Evolutionary conservation across 805 yeast species (phyloP).

Genomic region (Candida ficus): DNA sequence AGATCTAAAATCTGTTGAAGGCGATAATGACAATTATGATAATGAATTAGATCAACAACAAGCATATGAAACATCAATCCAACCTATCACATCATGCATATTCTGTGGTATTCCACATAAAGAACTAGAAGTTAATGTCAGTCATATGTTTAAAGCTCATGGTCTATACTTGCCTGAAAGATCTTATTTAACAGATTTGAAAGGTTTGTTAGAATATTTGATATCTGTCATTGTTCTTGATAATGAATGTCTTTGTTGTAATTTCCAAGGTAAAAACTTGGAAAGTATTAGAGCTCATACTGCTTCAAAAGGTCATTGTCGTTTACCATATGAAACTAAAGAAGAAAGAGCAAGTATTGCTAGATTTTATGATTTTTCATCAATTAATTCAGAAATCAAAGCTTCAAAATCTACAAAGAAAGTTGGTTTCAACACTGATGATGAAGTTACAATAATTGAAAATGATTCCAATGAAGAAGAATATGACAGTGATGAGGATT

Average conservation of each 20-base stretch:
- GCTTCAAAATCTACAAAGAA: constrained; percentile 24
- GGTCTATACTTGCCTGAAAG: constrained; percentile 88
- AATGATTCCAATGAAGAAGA: constrained; percentile 10
- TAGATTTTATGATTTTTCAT: constrained; percentile 78
- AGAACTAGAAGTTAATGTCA: constrained; percentile 53
- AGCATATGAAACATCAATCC: constrained; percentile 26
- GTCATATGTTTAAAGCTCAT: constrained; percentile 74
- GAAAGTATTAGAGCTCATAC: constrained; percentile 90
- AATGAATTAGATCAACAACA: constrained; percentile 16
- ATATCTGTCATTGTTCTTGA: constrained; percentile 82
- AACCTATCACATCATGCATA: constrained; percentile 46
- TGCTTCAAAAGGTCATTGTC: constrained; percentile 79
- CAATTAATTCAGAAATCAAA: constrained; percentile 45
- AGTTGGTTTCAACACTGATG: constrained; percentile 30
- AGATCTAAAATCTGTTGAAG: constrained; percentile 11
- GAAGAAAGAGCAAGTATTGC: constrained; percentile 73
- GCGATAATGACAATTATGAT: constrained; percentile 21
- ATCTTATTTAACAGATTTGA: constrained; percentile 57
- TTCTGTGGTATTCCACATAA: constrained; percentile 51
- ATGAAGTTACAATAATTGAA: constrained; percentile 28
- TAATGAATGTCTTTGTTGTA: constrained; percentile 76
- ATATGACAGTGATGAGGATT: constrained; percentile 23
- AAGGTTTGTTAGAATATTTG: constrained; percentile 69
- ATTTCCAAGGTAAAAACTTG: constrained; percentile 75
- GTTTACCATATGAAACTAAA: constrained; percentile 79